Percentiles rank a stretch among this genome's conserved stretches.
These are phyloP conservation scores for Ophiobolus disseminans DNA, from an alignment of 2,329 filamentous ascomycete species.

Conservation along the genomic window DNA sequence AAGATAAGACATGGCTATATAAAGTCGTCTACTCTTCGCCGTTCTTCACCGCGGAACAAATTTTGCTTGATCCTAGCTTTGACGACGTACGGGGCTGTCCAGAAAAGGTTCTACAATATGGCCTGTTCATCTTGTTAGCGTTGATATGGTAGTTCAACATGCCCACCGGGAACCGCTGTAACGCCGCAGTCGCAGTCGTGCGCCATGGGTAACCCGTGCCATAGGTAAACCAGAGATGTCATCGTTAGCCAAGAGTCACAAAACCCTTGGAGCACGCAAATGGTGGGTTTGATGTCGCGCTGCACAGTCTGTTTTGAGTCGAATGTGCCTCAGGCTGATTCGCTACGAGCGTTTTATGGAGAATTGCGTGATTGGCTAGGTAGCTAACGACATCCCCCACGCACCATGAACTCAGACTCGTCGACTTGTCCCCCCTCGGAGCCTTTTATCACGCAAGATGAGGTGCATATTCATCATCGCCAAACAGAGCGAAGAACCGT, in stretches of 20 bases:
- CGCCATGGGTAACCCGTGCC: neutral
- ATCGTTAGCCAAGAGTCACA: neutral
- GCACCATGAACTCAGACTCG: conserved; percentile 12
- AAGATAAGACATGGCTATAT: conserved; percentile 8
- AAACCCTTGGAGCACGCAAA: conserved; percentile 37
- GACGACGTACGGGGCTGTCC: neutral
- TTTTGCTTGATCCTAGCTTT: neutral
- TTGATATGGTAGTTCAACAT: conserved; percentile 1
- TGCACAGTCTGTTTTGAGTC: neutral
- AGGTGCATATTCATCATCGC: conserved; percentile 12
- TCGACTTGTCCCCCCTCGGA: conserved; percentile 10
- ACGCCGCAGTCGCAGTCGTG: neutral
- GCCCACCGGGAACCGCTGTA: neutral
- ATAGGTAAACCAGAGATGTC: conserved; percentile 6
- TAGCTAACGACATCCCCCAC: conserved; percentile 34
- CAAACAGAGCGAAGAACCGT: conserved; percentile 6
- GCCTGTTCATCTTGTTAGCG: conserved; percentile 5
- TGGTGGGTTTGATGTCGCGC: conserved; percentile 15
- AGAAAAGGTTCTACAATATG: neutral
- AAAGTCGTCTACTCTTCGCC: neutral
- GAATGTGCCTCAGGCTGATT: conserved; percentile 25
- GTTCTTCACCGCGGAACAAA: neutral
- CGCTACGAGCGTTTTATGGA: conserved; percentile 20
- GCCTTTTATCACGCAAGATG: conserved; percentile 10
- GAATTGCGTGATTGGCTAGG: conserved; percentile 46